Evolutionary conservation across 305 asterid species (phyloP).

Genomic region (Plantago rigida): DNA sequence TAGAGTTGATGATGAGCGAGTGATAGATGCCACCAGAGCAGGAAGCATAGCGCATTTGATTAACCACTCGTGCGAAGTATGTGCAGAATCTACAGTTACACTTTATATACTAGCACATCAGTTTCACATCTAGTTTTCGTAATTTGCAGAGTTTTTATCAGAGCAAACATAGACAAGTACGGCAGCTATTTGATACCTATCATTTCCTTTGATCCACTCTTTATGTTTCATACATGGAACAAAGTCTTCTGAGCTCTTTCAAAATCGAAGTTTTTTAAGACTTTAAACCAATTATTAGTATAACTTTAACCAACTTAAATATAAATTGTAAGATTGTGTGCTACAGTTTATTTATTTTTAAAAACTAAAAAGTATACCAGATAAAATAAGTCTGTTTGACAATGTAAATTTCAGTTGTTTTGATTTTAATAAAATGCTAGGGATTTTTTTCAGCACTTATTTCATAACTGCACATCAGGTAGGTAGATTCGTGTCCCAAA

Average conservation of each 20-base stretch:
- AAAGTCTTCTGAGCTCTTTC: conserved; percentile 2
- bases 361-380: no score
- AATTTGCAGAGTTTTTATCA: not conserved
- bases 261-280: not conserved
- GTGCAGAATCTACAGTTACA: conserved; percentile 21
- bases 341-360: no score
- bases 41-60: conserved; percentile 97
- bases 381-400: no score
- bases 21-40: conserved; percentile 89
- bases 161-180: not conserved
- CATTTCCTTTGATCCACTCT: not conserved
- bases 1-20: conserved; percentile 78
- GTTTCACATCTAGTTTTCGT: conserved; percentile 21
- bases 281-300: not conserved
- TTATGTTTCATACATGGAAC: not conserved
- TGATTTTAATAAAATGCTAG: no score
- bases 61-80: conserved; percentile 94
- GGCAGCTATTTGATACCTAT: not conserved
- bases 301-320: no score
- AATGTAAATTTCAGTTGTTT: no score
- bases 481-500: no score
- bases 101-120: conserved; percentile 8
- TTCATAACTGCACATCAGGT: no score
- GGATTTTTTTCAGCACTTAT: no score
- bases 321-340: no score